Conservation (phyloP, 192 early-diverging fungal genomes). For the Chytriomyces sp. region DNA sequence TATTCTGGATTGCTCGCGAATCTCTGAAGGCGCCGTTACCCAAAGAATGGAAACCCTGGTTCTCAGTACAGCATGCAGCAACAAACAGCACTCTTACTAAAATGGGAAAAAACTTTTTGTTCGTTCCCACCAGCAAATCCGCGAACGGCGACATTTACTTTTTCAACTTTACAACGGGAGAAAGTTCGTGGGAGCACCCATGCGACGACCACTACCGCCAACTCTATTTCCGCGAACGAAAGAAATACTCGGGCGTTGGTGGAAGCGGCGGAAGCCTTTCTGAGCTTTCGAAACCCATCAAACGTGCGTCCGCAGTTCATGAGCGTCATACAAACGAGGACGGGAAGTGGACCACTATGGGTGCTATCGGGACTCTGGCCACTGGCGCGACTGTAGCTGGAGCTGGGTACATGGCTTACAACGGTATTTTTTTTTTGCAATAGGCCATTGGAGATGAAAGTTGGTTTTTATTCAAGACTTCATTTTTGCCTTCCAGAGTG, state of each 20-base stretch:
- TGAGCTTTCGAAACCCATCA: neutral
- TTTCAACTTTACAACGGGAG: slow-evolving; percentile 65
- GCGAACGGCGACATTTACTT: slow-evolving; percentile 70
- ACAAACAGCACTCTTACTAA: neutral
- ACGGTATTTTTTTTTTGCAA: neutral
- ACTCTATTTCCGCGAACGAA: slow-evolving; percentile 61
- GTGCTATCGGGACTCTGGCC: neutral
- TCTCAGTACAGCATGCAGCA: neutral
- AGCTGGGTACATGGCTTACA: neutral
- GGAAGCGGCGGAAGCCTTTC: neutral
- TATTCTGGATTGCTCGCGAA: slow-evolving; percentile 69
- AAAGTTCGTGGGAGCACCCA: slow-evolving; percentile 71
- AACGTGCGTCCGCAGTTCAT: neutral
- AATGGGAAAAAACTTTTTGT: neutral
- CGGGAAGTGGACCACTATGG: neutral
- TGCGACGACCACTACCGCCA: slow-evolving; percentile 69
- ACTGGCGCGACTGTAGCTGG: neutral
- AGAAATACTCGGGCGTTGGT: slow-evolving; percentile 34
- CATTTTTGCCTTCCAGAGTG: no score
- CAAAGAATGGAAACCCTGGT: slow-evolving; percentile 68
- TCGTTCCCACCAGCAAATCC: slow-evolving; percentile 55
- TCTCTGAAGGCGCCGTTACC: slow-evolving; percentile 67
- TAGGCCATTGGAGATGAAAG: neutral
- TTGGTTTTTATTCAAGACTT: neutral
- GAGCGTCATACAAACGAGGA: neutral